Evolutionary conservation across 2,329 filamentous ascomycete genomes (phyloP), one percentile per base, ranked within the genome.

Genomic region (Dryadomyces quercus-mongolicae): DNA sequence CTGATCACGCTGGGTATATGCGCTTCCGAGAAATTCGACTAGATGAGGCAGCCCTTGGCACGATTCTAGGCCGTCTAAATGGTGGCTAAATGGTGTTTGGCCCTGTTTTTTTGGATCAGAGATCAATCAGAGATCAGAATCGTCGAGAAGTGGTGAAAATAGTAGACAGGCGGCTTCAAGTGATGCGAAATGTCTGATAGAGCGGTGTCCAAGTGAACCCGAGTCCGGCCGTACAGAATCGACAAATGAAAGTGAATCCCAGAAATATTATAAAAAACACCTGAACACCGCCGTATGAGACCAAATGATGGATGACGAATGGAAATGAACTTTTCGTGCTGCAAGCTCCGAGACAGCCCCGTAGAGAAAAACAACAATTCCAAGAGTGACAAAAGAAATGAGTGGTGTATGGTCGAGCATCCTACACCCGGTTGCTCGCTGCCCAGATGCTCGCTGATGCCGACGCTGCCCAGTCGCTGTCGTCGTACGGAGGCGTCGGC

Each of bases 401-500:
- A 15, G 16, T 40, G 10, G 36, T 40, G 36, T 40, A 12, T 40
- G 36, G 36, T 40, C 10, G 25, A 31, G 25, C 25, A 31, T 31
- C 25, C 68, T 70, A 84, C 62, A 84, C 78, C 60, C 78, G 75
- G 66, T 77, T 83, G 59, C 85, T 80, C 36, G 83, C 81, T 53
- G 85, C 84, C 74, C 87, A 86, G 60, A 91, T 90, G 69, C 86
- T 90, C 6, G 88, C 86, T 12, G 89, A 82, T 34, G 88, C 86
- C 45, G 87, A 85, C 9, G 86, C 82, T 18, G 86, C 89, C 92
- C 91, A 97, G 66, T 95, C 91, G 59, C 84, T 84, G 62, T 95
- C 91, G 64, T 95, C 91, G 62, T 96, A 95, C 3, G 93, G 92
- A 21, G 93, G 93, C 16, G 93, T 97, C 3, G 91, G 92, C 86